Evolutionary conservation across 352 stramenopile species (phyloP), one percentile per base, ranked within the genome.

Genomic region (Pythium folliculosum): DNA sequence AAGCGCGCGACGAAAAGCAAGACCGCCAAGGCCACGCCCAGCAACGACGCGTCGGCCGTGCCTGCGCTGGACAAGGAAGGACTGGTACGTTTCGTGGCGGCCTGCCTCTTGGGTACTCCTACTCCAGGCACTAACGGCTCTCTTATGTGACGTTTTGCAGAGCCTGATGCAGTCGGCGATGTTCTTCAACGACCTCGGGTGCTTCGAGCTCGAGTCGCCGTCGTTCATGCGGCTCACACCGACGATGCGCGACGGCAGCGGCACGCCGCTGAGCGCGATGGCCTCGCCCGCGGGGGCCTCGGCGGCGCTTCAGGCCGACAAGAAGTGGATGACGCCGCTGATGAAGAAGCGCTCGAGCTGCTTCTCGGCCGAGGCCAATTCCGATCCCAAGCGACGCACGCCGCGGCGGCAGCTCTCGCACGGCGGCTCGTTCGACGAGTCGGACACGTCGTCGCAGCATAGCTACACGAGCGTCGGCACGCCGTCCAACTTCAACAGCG

Each of bases 151-250:
- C n/a, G n/a, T n/a, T n/a, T 35, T n/a, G 22, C 17, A 80, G 73
- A 67, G 63, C 23, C 32, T 80, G 32, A 70, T 70, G 25, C 69
- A 84, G 16, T 68, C 78, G 4, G 73, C 77, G 3, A 75, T 87
- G 65, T 68, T 89, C 17, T 89, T 89, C 56, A 80, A 82, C 57
- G 84, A 84, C 43, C 60, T 89, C 0, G 77, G 73, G 16, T 86
- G 73, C 66, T 90, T 90, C 53, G 81, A 92, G 60, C 77, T 90
- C n/a, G 80, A 90, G 45, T 90, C 84, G 10, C 84, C 81, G 6
- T 82, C 74, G 10, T 89, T 89, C 62, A 86, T 78, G 53, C 71
- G 74, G 3, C 64, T 90, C 22, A 77, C 84, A 38, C 70, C 75
- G 0, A 76, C 84, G 32, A 69, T 72, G 4, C 38, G 54, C 12